These are phyloP conservation scores for Phytopythium cucurbitacearum DNA, from an alignment of 352 stramenopile genomes.

Conservation along the genomic window DNA sequence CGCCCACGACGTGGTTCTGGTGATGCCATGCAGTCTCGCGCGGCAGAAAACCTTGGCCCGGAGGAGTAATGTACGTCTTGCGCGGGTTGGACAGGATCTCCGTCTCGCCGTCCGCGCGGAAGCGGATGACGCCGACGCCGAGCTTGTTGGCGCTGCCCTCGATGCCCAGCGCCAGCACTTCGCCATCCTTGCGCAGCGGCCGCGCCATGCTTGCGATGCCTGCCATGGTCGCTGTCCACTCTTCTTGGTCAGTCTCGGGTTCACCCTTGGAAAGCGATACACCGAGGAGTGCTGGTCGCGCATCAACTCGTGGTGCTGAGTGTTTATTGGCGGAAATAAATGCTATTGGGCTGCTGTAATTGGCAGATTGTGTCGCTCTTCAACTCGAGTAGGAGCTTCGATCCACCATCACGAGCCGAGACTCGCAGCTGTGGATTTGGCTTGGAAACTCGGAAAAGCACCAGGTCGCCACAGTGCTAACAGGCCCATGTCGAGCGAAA, in stretches of 20 bases:
- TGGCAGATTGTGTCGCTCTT: too few species aligned
- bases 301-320: too few species aligned
- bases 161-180: constrained; percentile 95
- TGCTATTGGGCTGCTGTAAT: too few species aligned
- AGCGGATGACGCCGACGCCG: constrained; percentile 83
- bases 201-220: constrained; percentile 12
- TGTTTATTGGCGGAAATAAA: too few species aligned
- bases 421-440: too few species aligned
- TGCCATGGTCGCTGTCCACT: constrained; percentile 3
- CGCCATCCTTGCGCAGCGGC: constrained; percentile 55
- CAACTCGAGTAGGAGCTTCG: too few species aligned
- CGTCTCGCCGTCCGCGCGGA: constrained; percentile 64
- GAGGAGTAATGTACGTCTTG: constrained; percentile 99
- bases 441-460: too few species aligned
- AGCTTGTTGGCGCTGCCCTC: constrained; percentile 99
- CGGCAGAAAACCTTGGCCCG: constrained; percentile 97
- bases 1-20: constrained; percentile 94
- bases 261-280: not conserved
- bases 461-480: too few species aligned
- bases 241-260: not conserved
- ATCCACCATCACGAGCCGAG: too few species aligned
- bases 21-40: constrained; percentile 99
- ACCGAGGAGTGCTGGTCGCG: too few species aligned
- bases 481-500: too few species aligned
- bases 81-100: constrained; percentile 97